Percentiles rank a stretch among this genome's conserved stretches.
These are phyloP conservation scores for Limnomonas spitsbergensis DNA, from an alignment of 139 green algal genomes.

Conservation along the genomic window DNA sequence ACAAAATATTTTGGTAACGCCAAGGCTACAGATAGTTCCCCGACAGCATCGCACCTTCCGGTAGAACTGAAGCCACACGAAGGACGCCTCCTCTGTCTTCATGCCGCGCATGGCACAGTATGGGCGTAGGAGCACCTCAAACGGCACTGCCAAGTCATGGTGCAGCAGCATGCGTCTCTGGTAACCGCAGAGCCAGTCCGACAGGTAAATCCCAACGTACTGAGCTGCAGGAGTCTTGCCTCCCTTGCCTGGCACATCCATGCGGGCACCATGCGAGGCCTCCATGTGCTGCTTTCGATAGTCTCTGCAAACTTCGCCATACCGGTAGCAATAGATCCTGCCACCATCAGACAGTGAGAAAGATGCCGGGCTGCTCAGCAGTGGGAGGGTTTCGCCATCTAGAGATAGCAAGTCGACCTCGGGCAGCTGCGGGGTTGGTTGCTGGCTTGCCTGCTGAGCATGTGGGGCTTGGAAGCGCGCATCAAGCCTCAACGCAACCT, in stretches of 20 bases:
- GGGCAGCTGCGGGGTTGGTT: background rate
- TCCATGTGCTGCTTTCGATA: background rate
- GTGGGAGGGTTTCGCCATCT: background rate
- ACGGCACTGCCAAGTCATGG: constrained; percentile 34
- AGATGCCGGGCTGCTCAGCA: background rate
- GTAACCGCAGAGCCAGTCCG: constrained; percentile 33
- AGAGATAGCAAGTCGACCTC: constrained; percentile 1
- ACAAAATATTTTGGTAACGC: no score
- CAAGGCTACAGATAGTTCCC: no score
- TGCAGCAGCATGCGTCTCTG: constrained; percentile 35
- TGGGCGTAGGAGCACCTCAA: constrained; percentile 28
- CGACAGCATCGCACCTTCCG: constrained; percentile 17
- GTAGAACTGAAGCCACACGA: constrained; percentile 42
- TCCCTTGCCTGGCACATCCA: no score
- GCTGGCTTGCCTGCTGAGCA: background rate
- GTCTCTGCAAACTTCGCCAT: background rate
- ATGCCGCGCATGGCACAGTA: constrained; percentile 40
- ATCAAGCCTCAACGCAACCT: background rate
- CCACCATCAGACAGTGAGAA: background rate
- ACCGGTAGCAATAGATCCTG: background rate
- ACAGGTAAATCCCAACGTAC: constrained; percentile 22
- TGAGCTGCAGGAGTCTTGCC: background rate
- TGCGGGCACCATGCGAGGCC: no score
- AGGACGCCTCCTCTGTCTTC: constrained; percentile 24
- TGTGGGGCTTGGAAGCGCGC: background rate